Percentiles rank a stretch among this genome's conserved stretches.
These are phyloP conservation scores for Phytopythium helicoides DNA, from an alignment of 352 stramenopile species.

Conservation along the genomic window DNA sequence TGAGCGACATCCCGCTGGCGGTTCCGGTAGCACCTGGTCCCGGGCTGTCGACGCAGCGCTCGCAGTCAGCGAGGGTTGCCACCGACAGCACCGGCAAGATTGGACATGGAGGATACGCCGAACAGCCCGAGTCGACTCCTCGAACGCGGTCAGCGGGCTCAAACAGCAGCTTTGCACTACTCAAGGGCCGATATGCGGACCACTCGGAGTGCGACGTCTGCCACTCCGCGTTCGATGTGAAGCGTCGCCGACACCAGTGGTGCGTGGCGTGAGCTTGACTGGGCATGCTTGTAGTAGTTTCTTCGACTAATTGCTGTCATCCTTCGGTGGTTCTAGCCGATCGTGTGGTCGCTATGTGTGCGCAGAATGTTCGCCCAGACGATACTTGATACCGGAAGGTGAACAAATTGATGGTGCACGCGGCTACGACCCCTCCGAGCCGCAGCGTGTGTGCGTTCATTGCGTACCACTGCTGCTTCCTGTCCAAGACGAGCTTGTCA, in stretches of 20 bases:
- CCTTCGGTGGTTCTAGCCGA: conserved; percentile 24
- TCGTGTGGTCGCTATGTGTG: conserved; percentile 50
- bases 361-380: conserved; percentile 50
- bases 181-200: conserved; percentile 48
- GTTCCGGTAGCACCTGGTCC: background rate
- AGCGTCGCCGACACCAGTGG: conserved; percentile 65
- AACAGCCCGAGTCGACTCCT: background rate
- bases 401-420: conserved; percentile 47
- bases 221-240: conserved; percentile 49
- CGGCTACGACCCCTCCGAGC: conserved; percentile 50
- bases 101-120: background rate
- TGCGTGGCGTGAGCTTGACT: conserved; percentile 9
- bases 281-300: background rate
- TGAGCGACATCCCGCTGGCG: background rate
- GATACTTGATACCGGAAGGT: conserved; percentile 51
- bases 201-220: conserved; percentile 71
- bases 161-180: conserved; percentile 8
- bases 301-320: background rate
- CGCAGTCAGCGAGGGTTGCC: background rate
- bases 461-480: conserved; percentile 45
- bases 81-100: background rate
- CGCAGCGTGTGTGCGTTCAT: conserved; percentile 56
- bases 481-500: conserved; percentile 40
- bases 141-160: conserved; percentile 5
- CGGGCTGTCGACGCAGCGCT: background rate